Conservation (phyloP, 768 basidiomycete species). For the Lyophyllum shimeji region DNA sequence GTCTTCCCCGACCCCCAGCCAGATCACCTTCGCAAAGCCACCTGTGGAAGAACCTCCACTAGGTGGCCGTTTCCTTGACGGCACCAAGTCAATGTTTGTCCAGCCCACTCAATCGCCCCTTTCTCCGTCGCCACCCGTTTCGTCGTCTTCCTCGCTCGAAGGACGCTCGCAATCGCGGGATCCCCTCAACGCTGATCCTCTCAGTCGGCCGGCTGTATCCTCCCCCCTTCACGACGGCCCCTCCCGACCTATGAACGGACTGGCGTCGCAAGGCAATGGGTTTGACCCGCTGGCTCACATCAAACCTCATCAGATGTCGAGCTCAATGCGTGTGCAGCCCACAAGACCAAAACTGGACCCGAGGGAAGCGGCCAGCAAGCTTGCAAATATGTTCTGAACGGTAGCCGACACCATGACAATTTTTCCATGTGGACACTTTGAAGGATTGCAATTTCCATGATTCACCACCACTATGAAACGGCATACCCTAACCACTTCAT, state of each 20-base stretch:
- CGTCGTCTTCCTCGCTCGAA: conserved; percentile 35
- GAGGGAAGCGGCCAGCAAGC: conserved; percentile 82
- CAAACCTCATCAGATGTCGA: conserved; percentile 64
- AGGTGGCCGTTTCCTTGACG: conserved; percentile 68
- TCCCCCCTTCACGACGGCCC: conserved; percentile 27
- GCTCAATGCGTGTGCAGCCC: conserved; percentile 72
- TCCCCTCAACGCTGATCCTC: conserved; percentile 36
- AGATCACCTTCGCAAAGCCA: conserved; percentile 25
- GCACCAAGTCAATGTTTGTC: conserved; percentile 81
- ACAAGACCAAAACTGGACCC: conserved; percentile 78
- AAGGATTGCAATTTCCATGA: neutral
- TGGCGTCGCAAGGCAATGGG: conserved; percentile 26
- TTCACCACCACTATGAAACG: neutral
- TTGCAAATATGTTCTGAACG: conserved; percentile 81
- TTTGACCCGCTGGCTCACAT: conserved; percentile 68
- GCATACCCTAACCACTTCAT: neutral
- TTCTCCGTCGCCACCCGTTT: conserved; percentile 30
- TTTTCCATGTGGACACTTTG: neutral
- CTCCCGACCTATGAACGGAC: conserved; percentile 21
- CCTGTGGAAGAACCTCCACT: conserved; percentile 49
- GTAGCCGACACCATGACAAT: neutral
- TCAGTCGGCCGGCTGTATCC: conserved; percentile 27
- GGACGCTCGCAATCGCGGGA: conserved; percentile 17
- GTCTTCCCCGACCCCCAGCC: conserved; percentile 39
- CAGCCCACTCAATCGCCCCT: conserved; percentile 44